phyloP scores from a whole-genome alignment of 192 early-diverging fungal genomes.

The Coemansia sp. region DNA sequence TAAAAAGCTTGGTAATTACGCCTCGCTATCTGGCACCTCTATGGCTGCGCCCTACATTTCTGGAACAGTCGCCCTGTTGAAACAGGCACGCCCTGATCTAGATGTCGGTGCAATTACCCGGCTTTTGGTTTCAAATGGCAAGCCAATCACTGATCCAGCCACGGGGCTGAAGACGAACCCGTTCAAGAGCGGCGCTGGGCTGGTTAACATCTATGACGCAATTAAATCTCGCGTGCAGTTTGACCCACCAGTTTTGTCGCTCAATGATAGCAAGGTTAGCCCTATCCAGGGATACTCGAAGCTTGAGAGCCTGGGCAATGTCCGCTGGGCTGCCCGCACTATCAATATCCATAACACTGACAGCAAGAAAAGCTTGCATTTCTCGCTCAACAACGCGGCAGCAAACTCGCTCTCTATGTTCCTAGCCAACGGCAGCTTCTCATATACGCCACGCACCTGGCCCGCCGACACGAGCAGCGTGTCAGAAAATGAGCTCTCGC shows the following conservation, averaged over 20 bases:
- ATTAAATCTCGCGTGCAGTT: conserved; percentile 56
- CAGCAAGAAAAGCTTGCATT: conserved; percentile 11
- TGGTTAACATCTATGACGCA: conserved; percentile 70
- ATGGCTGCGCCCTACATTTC: conserved; percentile 80
- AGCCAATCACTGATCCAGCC: conserved; percentile 43
- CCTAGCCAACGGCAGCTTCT: conserved; percentile 20
- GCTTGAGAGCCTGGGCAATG: conserved; percentile 10
- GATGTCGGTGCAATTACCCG: conserved; percentile 21
- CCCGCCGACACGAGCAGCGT: conserved; percentile 8
- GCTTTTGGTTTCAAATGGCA: conserved; percentile 57
- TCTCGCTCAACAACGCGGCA: conserved; percentile 5
- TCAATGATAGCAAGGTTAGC: conserved; percentile 42
- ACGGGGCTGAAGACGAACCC: conserved; percentile 37
- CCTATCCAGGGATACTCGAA: conserved; percentile 10
- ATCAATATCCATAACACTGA: conserved; percentile 37
- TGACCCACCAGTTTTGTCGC: conserved; percentile 59
- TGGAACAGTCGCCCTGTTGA: conserved; percentile 66
- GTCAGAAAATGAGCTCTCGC: conserved; percentile 11
- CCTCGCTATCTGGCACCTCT: conserved; percentile 69
- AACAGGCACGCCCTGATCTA: conserved; percentile 53
- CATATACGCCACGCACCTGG: conserved; percentile 22
- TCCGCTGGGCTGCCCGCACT: conserved; percentile 22
- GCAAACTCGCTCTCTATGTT: conserved; percentile 48
- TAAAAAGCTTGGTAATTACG: conserved; percentile 39
- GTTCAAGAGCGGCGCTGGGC: conserved; percentile 65